Evolutionary conservation across 345 rosid genomes (phyloP).

Genomic region (Eucalyptus lansdowneana): DNA sequence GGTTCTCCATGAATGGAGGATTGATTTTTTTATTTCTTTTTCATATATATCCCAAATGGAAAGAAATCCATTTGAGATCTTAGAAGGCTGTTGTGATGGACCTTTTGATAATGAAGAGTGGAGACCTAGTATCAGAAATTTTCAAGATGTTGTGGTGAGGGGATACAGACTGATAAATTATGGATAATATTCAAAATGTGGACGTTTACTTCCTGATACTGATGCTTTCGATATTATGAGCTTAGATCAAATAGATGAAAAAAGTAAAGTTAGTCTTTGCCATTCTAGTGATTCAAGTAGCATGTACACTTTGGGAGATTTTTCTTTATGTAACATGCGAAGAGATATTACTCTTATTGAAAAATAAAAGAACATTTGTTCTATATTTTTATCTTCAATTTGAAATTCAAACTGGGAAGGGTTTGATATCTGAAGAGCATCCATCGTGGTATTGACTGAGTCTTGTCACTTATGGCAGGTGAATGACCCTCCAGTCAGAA

Average conservation of each 20-base stretch:
- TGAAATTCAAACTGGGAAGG: background rate
- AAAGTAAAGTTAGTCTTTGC: background rate
- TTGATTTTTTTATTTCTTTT: background rate
- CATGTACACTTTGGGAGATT: background rate
- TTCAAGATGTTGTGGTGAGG: background rate
- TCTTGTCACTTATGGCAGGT: slow-evolving; percentile 21
- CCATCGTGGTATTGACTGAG: background rate
- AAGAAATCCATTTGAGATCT: background rate
- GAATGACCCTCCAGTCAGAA: slow-evolving; percentile 64
- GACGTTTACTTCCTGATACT: background rate
- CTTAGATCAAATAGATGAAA: background rate
- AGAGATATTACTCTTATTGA: background rate
- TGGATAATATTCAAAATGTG: background rate
- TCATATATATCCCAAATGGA: background rate
- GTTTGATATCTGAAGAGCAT: background rate
- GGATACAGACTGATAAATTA: too few species aligned
- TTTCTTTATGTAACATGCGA: background rate
- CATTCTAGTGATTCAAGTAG: background rate
- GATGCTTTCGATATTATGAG: background rate
- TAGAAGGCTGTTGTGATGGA: background rate
- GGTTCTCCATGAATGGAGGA: background rate
- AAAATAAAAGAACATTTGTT: background rate
- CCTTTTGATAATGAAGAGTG: background rate
- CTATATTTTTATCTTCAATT: background rate
- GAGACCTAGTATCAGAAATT: background rate